Conservation (phyloP, 305 asterid genomes). For the Stenogyne calaminthoides region DNA sequence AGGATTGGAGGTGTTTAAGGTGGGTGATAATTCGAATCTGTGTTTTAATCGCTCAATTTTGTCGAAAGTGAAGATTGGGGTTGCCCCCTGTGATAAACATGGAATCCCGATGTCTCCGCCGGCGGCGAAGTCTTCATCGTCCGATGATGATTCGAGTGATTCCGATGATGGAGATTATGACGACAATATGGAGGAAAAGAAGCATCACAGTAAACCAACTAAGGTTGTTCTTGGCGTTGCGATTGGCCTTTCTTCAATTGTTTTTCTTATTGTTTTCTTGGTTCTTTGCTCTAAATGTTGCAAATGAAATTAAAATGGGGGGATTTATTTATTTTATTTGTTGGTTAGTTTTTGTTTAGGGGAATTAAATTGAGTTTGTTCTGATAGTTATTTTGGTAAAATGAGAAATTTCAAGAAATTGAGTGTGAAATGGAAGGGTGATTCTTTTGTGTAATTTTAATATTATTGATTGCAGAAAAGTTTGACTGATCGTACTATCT, state of each 20-base stretch:
- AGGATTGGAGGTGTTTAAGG: conserved; percentile 57
- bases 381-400: conserved; percentile 27
- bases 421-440: conserved; percentile 19
- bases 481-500: conserved; percentile 19
- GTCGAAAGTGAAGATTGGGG: conserved; percentile 79
- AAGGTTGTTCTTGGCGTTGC: conserved; percentile 94
- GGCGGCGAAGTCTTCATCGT: conserved; percentile 60
- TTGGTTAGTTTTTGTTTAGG: conserved; percentile 38
- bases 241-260: conserved; percentile 78
- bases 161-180: conserved; percentile 50
- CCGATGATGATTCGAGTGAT: conserved; percentile 44
- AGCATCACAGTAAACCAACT: conserved; percentile 67
- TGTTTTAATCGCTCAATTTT: conserved; percentile 67
- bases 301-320: conserved; percentile 46
- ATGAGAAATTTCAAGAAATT: conserved; percentile 13
- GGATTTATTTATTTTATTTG: conserved; percentile 26
- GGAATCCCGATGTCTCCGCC: conserved; percentile 88
- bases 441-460: conserved; percentile 32
- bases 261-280: conserved; percentile 81
- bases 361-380: conserved; percentile 34
- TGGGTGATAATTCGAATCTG: conserved; percentile 72
- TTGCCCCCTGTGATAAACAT: conserved; percentile 78
- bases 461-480: conserved; percentile 29
- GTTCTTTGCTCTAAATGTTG: conserved; percentile 75
- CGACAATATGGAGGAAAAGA: conserved; percentile 42